A percentile compares a stretch with the other conserved stretches of the same genome.
Evolutionary conservation across 371 early-diverging fungal species (phyloP).

Genomic region (Apophysomyces sp.): DNA sequence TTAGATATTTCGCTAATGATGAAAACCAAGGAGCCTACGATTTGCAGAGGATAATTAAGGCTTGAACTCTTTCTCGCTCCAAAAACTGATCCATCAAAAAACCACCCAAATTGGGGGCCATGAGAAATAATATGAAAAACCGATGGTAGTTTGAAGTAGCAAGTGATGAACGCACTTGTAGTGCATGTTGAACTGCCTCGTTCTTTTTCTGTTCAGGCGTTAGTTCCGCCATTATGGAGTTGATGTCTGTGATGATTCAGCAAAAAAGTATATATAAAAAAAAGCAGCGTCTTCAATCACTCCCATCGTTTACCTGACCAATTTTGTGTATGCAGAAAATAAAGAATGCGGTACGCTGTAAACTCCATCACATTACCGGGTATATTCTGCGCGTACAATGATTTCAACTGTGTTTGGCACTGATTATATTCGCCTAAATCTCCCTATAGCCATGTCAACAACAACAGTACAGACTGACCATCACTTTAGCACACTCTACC

Average conservation of each 20-base stretch:
- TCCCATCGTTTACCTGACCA: conserved; percentile 66
- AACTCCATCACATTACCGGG: conserved; percentile 82
- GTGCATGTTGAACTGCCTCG: conserved; percentile 78
- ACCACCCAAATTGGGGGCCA: conserved; percentile 82
- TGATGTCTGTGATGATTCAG: conserved; percentile 61
- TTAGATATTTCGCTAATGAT: not conserved
- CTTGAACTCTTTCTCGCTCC: conserved; percentile 79
- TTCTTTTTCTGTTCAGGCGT: conserved; percentile 57
- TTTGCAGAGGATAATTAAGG: conserved; percentile 67
- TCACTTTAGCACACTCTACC: conserved; percentile 31
- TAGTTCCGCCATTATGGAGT: conserved; percentile 65
- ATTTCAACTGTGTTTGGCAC: conserved; percentile 92
- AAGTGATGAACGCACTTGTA: conserved; percentile 77
- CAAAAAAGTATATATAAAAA: not conserved
- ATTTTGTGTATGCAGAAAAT: conserved; percentile 84
- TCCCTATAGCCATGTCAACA: conserved; percentile 43
- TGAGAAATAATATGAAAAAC: conserved; percentile 75
- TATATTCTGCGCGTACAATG: conserved; percentile 74
- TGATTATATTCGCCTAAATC: conserved; percentile 97
- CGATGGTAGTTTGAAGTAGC: conserved; percentile 79
- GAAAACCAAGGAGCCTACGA: conserved; percentile 58
- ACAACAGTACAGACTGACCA: too few relatives aligned
- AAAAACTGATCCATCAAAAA: conserved; percentile 91
- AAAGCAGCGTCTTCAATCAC: not conserved
- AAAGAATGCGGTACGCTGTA: conserved; percentile 88